Conservation (phyloP, 139 green algal genomes). For the Tetradesmus lagerheimii region DNA sequence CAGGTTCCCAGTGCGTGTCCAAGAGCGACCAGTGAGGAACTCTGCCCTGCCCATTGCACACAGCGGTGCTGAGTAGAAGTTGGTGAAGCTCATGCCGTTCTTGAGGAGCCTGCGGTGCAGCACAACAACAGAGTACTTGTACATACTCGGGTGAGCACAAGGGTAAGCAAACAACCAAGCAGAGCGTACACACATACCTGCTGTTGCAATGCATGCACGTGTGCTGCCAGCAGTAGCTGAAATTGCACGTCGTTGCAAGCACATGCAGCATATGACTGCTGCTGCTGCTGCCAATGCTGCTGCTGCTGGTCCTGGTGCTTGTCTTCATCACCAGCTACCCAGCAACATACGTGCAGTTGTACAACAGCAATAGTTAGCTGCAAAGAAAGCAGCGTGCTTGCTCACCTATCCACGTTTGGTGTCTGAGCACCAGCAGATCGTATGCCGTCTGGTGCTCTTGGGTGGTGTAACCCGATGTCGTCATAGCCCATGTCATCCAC, state of each 20-base stretch:
- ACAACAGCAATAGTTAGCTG: too few species aligned
- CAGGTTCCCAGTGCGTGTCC: neutral
- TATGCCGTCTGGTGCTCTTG: neutral
- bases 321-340: too few species aligned
- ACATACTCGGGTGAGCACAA: too few species aligned
- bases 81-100: neutral
- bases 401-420: neutral
- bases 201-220: neutral
- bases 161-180: too few species aligned
- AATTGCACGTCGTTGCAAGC: too few species aligned
- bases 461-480: slow-evolving; percentile 1
- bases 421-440: neutral
- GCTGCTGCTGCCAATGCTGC: too few species aligned
- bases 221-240: neutral
- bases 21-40: neutral
- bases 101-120: neutral
- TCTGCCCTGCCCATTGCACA: neutral
- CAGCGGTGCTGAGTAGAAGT: slow-evolving; percentile 7
- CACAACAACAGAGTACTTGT: neutral
- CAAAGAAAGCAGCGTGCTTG: too few species aligned
- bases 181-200: too few species aligned
- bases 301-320: too few species aligned
- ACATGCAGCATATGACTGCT: neutral
- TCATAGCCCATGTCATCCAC: slow-evolving; percentile 20
- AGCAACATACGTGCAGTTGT: too few species aligned